These are phyloP conservation scores for Colletotrichum melonis DNA, from an alignment of 2,329 filamentous ascomycete species.

Conservation along the genomic window DNA sequence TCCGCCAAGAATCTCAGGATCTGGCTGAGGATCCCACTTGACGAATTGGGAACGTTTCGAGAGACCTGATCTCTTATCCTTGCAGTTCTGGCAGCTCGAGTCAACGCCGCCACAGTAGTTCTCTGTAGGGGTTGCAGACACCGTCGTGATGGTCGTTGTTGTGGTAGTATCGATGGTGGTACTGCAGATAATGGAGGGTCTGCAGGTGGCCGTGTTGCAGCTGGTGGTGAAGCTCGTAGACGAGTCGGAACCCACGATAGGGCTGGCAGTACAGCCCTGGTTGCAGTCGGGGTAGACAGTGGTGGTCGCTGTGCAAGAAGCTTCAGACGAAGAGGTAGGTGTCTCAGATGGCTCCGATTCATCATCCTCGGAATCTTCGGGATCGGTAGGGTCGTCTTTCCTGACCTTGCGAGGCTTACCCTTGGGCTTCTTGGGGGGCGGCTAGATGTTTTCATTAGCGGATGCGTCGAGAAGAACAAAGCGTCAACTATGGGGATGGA, in stretches of 20 bases:
- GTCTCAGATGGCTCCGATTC: conserved; percentile 10
- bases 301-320: conserved; percentile 20
- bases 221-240: conserved; percentile 11
- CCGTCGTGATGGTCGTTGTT: conserved; percentile 9
- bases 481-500: neutral
- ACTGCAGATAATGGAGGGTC: conserved; percentile 24
- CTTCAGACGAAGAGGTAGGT: neutral
- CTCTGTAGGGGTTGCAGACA: neutral
- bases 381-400: neutral
- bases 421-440: neutral
- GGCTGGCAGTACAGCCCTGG: conserved; percentile 14
- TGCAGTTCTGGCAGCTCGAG: neutral
- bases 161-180: conserved; percentile 12
- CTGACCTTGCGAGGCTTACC: conserved; percentile 12
- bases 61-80: neutral
- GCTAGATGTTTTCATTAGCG: neutral
- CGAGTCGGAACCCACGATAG: neutral
- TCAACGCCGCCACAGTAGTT: neutral
- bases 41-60: neutral
- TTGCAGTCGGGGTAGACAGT: conserved; percentile 25
- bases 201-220: conserved; percentile 20
- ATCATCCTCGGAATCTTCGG: conserved; percentile 12
- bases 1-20: neutral
- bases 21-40: neutral
- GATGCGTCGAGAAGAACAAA: neutral